Percentiles rank a stretch among this genome's conserved stretches.
Evolutionary conservation across 2,329 filamentous ascomycete genomes (phyloP).

Genomic region (Claviceps africana): DNA sequence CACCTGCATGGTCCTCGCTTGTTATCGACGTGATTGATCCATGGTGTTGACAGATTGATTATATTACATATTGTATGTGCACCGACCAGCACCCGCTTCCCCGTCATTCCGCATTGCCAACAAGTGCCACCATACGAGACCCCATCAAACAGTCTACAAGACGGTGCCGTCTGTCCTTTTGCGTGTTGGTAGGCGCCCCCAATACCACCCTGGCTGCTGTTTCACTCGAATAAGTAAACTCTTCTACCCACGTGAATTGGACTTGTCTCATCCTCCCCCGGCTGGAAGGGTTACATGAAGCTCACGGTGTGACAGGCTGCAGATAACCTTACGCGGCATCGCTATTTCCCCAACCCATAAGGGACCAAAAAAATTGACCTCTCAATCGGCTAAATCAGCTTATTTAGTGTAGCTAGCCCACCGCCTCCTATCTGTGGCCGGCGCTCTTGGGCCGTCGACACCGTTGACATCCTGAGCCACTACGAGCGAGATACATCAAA

Average conservation of each 20-base stretch:
- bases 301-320: conserved; percentile 1
- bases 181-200: conserved; percentile 8
- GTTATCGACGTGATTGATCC: neutral
- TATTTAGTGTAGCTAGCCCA: neutral
- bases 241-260: conserved; percentile 9
- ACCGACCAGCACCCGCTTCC: neutral
- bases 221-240: conserved; percentile 12
- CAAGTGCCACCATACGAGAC: neutral
- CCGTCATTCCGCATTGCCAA: neutral
- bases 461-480: neutral
- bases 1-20: neutral
- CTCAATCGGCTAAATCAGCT: neutral
- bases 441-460: neutral
- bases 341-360: conserved; percentile 5
- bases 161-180: conserved; percentile 4
- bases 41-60: neutral
- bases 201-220: conserved; percentile 13
- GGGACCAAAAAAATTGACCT: neutral
- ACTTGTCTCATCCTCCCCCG: conserved; percentile 4
- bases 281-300: conserved; percentile 2
- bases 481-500: neutral
- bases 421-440: neutral
- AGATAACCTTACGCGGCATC: conserved; percentile 8
- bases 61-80: neutral
- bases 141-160: conserved; percentile 1